Conservation (phyloP, 805 yeast species). For the Metschnikowia vanudenii region DNA sequence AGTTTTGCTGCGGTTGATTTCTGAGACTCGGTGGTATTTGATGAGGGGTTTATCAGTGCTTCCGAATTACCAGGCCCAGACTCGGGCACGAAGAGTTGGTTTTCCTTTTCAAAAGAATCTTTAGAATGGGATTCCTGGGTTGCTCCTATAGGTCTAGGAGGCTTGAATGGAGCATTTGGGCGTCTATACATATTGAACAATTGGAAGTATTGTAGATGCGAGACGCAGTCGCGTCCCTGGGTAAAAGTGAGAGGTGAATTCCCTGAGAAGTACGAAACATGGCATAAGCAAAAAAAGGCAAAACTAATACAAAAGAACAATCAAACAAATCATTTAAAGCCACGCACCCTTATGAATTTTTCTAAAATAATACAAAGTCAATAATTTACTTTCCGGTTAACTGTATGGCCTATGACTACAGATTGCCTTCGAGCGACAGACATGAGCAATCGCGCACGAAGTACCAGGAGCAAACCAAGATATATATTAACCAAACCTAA, state of each 20-base stretch:
- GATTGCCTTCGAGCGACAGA: no score
- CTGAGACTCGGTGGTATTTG: background rate
- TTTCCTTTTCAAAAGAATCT: background rate
- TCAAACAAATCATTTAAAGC: no score
- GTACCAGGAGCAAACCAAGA: background rate
- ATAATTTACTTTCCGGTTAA: no score
- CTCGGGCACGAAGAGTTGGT: constrained; percentile 6
- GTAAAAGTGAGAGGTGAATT: no score
- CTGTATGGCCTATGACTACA: no score
- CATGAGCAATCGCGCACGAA: background rate
- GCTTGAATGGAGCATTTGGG: constrained; percentile 51
- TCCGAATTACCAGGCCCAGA: background rate
- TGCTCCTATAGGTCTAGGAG: constrained; percentile 36
- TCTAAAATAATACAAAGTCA: no score
- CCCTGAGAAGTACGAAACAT: no score
- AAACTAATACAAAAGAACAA: no score
- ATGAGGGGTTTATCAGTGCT: background rate
- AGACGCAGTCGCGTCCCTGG: constrained; percentile 3
- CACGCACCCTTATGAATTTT: no score
- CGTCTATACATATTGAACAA: constrained; percentile 20
- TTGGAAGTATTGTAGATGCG: constrained; percentile 3
- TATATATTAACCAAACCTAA: constrained; percentile 8
- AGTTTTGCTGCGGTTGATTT: background rate
- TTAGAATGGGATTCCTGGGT: background rate
- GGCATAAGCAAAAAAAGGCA: no score